phyloP scores from a whole-genome alignment of 352 stramenopile genomes.

The Blastocystis sp. region DNA sequence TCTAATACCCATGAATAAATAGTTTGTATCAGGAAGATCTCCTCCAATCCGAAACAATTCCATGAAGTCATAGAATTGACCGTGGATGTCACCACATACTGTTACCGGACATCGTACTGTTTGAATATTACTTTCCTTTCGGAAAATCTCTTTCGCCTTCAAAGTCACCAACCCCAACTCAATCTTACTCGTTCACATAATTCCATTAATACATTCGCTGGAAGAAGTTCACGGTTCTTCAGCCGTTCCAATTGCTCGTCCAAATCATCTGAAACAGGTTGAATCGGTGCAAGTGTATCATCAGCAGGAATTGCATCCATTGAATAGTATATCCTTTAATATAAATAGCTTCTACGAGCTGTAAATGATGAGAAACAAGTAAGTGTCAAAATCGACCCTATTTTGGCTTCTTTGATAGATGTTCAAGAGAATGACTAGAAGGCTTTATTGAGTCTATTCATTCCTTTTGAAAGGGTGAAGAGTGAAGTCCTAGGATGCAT shows the following conservation, averaged over 20 bases:
- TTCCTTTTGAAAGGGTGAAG: too few relatives aligned
- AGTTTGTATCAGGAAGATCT: conserved; percentile 69
- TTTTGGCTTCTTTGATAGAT: too few relatives aligned
- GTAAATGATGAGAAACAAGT: too few relatives aligned
- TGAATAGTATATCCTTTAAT: neutral
- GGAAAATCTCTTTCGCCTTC: conserved; percentile 36
- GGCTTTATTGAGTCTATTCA: too few relatives aligned
- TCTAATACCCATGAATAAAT: conserved; percentile 69
- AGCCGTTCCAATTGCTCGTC: neutral
- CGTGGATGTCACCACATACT: conserved; percentile 70
- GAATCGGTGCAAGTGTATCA: neutral
- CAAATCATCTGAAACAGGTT: conserved; percentile 30
- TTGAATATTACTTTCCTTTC: conserved; percentile 65
- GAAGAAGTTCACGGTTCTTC: conserved; percentile 38
- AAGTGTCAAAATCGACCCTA: too few relatives aligned
- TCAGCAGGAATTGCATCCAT: conserved; percentile 36
- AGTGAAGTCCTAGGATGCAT: too few relatives aligned
- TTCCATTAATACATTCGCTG: conserved; percentile 20
- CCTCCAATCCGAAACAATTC: conserved; percentile 70
- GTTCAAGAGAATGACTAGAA: too few relatives aligned
- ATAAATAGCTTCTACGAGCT: too few relatives aligned
- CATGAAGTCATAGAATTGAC: conserved; percentile 72
- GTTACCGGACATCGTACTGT: conserved; percentile 64
- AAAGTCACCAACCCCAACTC: conserved; percentile 2
- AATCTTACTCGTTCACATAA: conserved; percentile 47